Evolutionary conservation across 192 early-diverging fungal genomes (phyloP).

Genomic region (Chytriomyces sp.): DNA sequence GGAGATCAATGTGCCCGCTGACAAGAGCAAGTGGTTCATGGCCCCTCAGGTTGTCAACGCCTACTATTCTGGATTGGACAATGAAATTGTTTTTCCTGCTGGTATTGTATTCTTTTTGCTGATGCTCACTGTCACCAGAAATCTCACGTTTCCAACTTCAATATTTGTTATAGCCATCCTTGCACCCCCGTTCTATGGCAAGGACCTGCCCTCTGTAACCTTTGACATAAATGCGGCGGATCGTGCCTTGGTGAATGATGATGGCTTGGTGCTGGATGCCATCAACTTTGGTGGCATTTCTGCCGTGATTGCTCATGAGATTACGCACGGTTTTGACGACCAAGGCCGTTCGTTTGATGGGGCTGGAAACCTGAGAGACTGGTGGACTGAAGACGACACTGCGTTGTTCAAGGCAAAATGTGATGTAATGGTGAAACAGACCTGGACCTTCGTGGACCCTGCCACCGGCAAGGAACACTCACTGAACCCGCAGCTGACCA

Average conservation of each 20-base stretch:
- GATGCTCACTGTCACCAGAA: too few species aligned
- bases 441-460: slow-evolving; percentile 16
- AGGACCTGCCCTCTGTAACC: background rate
- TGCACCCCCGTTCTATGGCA: slow-evolving; percentile 40
- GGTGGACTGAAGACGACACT: slow-evolving; percentile 38
- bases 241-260: slow-evolving; percentile 9
- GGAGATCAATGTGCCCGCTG: slow-evolving; percentile 28
- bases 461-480: slow-evolving; percentile 25
- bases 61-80: slow-evolving; percentile 34
- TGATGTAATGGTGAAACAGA: slow-evolving; percentile 12
- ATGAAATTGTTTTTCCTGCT: slow-evolving; percentile 40
- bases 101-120: too few species aligned
- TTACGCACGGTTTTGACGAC: slow-evolving; percentile 47
- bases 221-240: background rate
- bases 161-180: too few species aligned
- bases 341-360: slow-evolving; percentile 36
- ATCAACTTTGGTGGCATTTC: slow-evolving; percentile 43
- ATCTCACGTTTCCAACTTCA: too few species aligned
- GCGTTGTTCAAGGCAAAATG: slow-evolving; percentile 24
- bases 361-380: slow-evolving; percentile 34
- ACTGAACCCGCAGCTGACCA: slow-evolving; percentile 13
- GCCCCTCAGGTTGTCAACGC: slow-evolving; percentile 40
- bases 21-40: slow-evolving; percentile 39
- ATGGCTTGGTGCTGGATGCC: slow-evolving; percentile 7
- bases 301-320: slow-evolving; percentile 44